Evolutionary conservation across 352 stramenopile genomes (phyloP), one percentile per base, ranked within the genome.

Genomic region (Nannochloropsis limnetica): DNA sequence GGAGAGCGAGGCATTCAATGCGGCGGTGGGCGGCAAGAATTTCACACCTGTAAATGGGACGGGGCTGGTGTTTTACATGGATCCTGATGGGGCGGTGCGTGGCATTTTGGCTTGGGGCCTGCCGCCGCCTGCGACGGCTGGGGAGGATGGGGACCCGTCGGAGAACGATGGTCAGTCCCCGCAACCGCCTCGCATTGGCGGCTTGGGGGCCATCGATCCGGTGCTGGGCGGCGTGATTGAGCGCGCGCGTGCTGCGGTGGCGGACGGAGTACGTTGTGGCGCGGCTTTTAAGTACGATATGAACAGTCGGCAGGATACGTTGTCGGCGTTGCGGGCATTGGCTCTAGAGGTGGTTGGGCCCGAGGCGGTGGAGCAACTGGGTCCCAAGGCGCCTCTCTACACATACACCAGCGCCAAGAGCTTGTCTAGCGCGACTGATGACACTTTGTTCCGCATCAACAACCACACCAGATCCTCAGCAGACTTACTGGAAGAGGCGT

Each of bases 21-120:
- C 22, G 74, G 29, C 20, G 15, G 31, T 14, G 9, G 29, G 43
- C 32, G 43, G 20, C 15, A 44, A 82, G 3, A 80, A 83, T 14
- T 86, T 86, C 43, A 83, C 69, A 54, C 80, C 83, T 17, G 83
- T 86, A 28, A 84, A 83, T 1, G 83, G 83, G 49, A 86, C 83
- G 28, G 83, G 83, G 27, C 68, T 86, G 32, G 68, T 86, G 8
- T 86, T 86, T 80, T 86, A 84, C 45, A 82, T 74, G 61, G 61
- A 28, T 29, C 11, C 61, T 5, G 61, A 28, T 29, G 61, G 61
- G 1, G 22, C 61, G 0, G 6, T 74, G 15, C 20, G 61, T 74
- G 61, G 61, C 61, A 74, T 74, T 3, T 1, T 74, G 61, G 61
- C n/a, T 25, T 74, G 61, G 61, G 61, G 61, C n/a, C 61, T 74